Evolutionary conservation across 768 basidiomycete genomes (phyloP).

Genomic region (Xerocomus potaroensis): DNA sequence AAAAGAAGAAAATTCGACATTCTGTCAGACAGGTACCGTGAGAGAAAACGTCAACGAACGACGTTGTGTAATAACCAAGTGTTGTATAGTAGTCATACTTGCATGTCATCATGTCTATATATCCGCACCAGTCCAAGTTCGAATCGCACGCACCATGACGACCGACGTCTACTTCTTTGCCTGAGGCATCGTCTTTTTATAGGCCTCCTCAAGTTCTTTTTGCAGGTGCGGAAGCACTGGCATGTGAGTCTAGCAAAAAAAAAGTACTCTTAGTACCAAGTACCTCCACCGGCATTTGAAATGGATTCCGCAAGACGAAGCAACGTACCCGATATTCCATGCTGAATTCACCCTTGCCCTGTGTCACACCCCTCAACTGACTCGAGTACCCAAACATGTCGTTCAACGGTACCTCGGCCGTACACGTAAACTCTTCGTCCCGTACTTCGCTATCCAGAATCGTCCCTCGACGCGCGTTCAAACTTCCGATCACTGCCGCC

Average conservation of each 20-base stretch:
- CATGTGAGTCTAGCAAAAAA: constrained; percentile 54
- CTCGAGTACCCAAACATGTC: constrained; percentile 99
- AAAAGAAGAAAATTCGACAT: too few species aligned
- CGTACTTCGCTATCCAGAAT: constrained; percentile 95
- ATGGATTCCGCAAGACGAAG: background rate
- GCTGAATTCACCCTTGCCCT: constrained; percentile 91
- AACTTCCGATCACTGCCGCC: constrained; percentile 87
- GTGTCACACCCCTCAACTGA: constrained; percentile 87
- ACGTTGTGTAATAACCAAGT: too few species aligned
- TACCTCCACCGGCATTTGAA: too few species aligned
- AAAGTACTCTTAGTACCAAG: too few species aligned
- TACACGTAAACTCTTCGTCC: constrained; percentile 92
- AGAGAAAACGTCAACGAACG: too few species aligned
- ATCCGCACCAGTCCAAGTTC: background rate
- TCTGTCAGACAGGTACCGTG: too few species aligned
- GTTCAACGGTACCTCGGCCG: constrained; percentile 90
- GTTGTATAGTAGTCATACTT: too few species aligned
- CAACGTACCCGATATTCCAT: constrained; percentile 70
- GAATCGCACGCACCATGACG: background rate
- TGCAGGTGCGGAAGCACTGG: constrained; percentile 86
- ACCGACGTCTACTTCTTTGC: constrained; percentile 68
- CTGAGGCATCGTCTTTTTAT: constrained; percentile 70
- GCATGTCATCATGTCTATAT: too few species aligned
- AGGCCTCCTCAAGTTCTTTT: constrained; percentile 82
- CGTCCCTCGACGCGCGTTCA: constrained; percentile 89